Conservation (phyloP, 441 rosid genomes). For the Pelargonium citronellum region DNA sequence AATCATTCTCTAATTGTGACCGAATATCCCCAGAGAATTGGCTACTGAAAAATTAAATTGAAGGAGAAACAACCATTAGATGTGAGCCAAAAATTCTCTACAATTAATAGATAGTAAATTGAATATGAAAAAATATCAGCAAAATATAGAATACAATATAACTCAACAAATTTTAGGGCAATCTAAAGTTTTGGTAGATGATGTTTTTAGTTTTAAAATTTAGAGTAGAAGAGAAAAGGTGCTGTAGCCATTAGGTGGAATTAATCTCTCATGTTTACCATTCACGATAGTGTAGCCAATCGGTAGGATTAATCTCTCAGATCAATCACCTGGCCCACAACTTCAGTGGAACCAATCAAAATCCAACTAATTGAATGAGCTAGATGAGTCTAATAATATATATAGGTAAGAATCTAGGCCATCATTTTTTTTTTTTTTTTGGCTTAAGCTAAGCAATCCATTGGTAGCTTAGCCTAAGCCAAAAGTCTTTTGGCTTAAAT, state of each 20-base stretch:
- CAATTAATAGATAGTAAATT: background rate
- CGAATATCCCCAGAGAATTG: conserved; percentile 72
- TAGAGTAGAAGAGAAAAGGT: no score
- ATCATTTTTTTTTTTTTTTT: background rate
- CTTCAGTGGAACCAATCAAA: background rate
- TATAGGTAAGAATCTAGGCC: no score
- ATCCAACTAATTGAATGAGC: background rate
- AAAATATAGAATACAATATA: background rate
- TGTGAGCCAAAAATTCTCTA: background rate
- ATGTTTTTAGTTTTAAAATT: no score
- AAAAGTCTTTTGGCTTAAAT: no score
- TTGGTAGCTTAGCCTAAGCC: no score
- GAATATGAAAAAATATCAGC: background rate
- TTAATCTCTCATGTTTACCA: no score
- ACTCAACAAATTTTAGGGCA: background rate
- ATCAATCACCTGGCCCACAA: no score
- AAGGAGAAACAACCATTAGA: background rate
- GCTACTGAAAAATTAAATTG: conserved; percentile 50
- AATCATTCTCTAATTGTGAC: conserved; percentile 75
- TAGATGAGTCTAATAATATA: background rate
- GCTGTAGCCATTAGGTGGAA: no score
- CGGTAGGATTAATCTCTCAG: no score
- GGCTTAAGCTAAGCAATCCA: background rate
- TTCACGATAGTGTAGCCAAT: no score
- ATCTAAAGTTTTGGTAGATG: no score